Percentiles rank a stretch among this genome's conserved stretches.
These are phyloP conservation scores for Glomus cerebriforme DNA, from an alignment of 192 early-diverging fungal genomes.

Conservation along the genomic window DNA sequence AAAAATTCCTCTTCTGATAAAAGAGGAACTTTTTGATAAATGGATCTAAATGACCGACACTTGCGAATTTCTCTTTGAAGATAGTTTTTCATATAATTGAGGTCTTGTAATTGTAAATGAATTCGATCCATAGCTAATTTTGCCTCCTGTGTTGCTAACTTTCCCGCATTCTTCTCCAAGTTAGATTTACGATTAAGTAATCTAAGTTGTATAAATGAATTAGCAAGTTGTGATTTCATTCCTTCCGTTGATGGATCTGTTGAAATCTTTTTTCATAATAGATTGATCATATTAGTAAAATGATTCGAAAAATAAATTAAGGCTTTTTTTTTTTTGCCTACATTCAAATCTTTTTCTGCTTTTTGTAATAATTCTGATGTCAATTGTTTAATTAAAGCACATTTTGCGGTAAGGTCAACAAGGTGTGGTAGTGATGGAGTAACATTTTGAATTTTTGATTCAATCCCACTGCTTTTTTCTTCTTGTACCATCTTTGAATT, in stretches of 20 bases:
- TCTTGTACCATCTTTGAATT: not conserved
- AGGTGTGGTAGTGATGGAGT: conserved; percentile 4
- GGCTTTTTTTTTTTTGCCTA: not conserved
- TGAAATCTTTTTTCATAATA: not conserved
- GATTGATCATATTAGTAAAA: not conserved
- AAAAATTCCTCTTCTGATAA: conserved; percentile 15
- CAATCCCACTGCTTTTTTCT: not conserved
- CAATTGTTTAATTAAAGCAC: not conserved
- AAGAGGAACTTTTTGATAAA: not conserved
- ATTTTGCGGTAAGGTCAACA: not conserved
- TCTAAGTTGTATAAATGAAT: conserved; percentile 16
- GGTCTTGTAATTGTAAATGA: conserved; percentile 20
- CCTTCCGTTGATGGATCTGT: not conserved
- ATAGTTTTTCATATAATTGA: conserved; percentile 1
- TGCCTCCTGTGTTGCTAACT: conserved; percentile 11
- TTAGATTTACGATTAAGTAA: conserved; percentile 6
- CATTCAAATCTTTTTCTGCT: not conserved
- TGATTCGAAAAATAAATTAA: not conserved
- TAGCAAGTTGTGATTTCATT: not conserved
- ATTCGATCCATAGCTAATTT: conserved; percentile 20
- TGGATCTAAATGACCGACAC: conserved; percentile 8
- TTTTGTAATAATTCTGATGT: not conserved
- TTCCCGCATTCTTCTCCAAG: not conserved
- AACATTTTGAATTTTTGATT: not conserved
- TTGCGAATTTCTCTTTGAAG: conserved; percentile 13